Percentiles rank a stretch among this genome's conserved stretches.
phyloP scores from a whole-genome alignment of 805 yeast genomes.

The Saccharomyces jurei region DNA sequence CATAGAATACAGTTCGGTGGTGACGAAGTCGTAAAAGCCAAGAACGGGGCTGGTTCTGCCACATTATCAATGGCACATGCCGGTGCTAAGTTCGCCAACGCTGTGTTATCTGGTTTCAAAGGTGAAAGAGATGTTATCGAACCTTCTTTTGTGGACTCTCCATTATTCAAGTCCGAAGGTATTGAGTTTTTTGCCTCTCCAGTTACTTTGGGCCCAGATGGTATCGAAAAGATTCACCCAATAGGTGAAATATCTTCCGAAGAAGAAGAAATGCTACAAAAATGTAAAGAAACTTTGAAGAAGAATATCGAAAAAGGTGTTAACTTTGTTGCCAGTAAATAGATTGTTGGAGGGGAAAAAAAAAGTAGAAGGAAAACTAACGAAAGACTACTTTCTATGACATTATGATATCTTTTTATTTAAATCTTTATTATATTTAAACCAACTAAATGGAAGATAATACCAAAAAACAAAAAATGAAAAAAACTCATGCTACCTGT shows the following conservation, averaged over 20 bases:
- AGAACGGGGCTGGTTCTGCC: constrained; percentile 90
- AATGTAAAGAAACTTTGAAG: constrained; percentile 82
- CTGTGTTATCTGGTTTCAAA: constrained; percentile 55
- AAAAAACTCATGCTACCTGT: not conserved
- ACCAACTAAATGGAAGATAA: not conserved
- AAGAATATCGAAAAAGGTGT: constrained; percentile 92
- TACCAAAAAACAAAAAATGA: not conserved
- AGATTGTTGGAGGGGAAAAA: not conserved
- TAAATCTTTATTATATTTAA: not conserved
- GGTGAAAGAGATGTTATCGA: constrained; percentile 60
- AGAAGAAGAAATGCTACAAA: constrained; percentile 77
- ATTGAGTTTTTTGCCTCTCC: constrained; percentile 93
- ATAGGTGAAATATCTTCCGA: constrained; percentile 64
- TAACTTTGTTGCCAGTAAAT: constrained; percentile 49
- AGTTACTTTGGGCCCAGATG: constrained; percentile 87
- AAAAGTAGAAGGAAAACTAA: constrained; percentile 20
- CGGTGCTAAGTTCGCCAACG: constrained; percentile 67
- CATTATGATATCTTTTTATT: not conserved
- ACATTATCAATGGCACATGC: constrained; percentile 92
- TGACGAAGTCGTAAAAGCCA: constrained; percentile 90
- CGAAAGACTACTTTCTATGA: constrained; percentile 21
- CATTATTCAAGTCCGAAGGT: constrained; percentile 79
- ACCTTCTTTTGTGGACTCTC: constrained; percentile 71
- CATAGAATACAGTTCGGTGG: constrained; percentile 94
- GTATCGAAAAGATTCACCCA: constrained; percentile 74